Base-by-base conservation (phyloP, 768 basidiomycete genomes). In the Roridomyces roridus region DNA sequence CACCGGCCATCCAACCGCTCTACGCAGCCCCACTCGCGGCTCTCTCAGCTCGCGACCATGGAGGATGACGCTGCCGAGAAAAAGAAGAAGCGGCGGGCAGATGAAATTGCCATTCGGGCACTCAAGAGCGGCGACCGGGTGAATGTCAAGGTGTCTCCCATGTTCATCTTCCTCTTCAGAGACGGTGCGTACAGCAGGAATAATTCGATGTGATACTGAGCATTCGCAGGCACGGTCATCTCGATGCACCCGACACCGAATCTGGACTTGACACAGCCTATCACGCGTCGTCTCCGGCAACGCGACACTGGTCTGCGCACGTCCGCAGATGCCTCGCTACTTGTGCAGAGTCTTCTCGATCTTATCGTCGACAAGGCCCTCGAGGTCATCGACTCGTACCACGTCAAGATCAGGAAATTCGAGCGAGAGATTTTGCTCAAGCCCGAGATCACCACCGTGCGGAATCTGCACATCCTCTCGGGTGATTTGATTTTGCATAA, bases 401-500 rank as follows among this genome's bases (percentile, higher is more conserved):
- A 88, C 57, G 70, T 76, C 51, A 85, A 83, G 61, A 84, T 91
- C 55, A 74, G 84, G 44, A 78, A 83, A 67, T 83, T 87, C 46
- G 89, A 91, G 67, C 78, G 80, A 36, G 72, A 76, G 21, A 80
- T 90, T 39, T 75, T 91, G 20, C 64, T 88, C 26, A 83, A 80
- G 65, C 84, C 88, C 1, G 75, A 80, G 54, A 83, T 89, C 74
- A 73, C 76, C 54, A 84, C 81, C 21, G 89, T 92, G 14, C 76
- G 81, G 46, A 72, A 79, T 43, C 68, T 92, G 46, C 90, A 92
- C 66, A 88, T 92, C 57, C 77, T 91, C 24, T 86, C 86, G 37
- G 89, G 88, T 24, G 89, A 92, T 65, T 77, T 92, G 4, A 86
- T 85, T 51, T 72, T 91, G 43, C 87, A 88, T 69, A 91, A 90